phyloP scores from a whole-genome alignment of 202 grass and related monocot species.

The Cymbopogon flexuosus region DNA sequence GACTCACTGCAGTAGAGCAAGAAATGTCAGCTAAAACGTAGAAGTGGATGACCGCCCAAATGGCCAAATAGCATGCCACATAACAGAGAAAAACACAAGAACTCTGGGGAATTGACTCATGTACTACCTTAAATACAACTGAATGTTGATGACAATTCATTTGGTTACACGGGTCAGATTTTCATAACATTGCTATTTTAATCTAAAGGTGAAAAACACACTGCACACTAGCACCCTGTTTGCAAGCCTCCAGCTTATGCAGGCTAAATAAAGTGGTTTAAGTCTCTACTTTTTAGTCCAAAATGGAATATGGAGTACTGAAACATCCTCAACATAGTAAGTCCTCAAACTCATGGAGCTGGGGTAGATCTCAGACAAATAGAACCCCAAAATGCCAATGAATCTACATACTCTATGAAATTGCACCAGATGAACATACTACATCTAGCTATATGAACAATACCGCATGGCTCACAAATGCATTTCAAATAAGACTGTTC shows the following conservation, averaged over 20 bases:
- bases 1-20: slow-evolving; percentile 40
- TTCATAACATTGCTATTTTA: not conserved
- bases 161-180: not conserved
- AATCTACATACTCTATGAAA: not conserved
- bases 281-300: not conserved
- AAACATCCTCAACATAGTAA: not conserved
- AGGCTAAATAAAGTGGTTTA: not conserved
- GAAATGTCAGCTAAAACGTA: not conserved
- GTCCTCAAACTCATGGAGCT: not conserved
- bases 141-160: not conserved
- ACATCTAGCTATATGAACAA: not conserved
- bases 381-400: not conserved
- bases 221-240: not conserved
- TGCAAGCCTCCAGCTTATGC: not conserved
- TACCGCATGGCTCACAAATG: not conserved
- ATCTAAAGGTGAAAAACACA: not conserved
- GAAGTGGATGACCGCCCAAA: not conserved
- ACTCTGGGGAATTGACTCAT: not conserved
- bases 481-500: not conserved
- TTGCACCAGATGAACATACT: not conserved
- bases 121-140: not conserved
- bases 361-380: not conserved
- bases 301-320: not conserved
- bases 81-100: not conserved
- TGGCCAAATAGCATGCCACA: too few species aligned